These are phyloP conservation scores for Malassezia pachydermatis DNA, from an alignment of 1,284 basidiomycete genomes.

Conservation along the genomic window DNA sequence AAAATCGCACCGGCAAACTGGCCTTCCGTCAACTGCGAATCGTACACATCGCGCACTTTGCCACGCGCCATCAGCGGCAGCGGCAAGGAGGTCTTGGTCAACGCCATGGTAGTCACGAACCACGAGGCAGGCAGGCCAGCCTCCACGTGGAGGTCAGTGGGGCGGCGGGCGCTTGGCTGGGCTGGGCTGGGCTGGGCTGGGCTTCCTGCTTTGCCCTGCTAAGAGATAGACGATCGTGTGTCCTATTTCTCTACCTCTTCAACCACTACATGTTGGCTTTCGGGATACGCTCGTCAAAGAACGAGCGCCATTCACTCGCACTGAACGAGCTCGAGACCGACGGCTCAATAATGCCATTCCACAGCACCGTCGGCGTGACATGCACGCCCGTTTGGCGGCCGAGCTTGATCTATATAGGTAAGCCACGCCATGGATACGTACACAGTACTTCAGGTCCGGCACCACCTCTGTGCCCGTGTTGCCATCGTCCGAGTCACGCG, in stretches of 20 bases:
- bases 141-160: background rate
- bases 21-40: slow-evolving; percentile 28
- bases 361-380: slow-evolving; percentile 68
- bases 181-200: background rate
- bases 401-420: slow-evolving; percentile 58
- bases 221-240: too few relatives aligned
- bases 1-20: slow-evolving; percentile 51
- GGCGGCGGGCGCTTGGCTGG: background rate
- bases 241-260: background rate
- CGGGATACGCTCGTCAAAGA: slow-evolving; percentile 59
- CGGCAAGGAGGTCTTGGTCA: slow-evolving; percentile 35
- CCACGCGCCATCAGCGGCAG: slow-evolving; percentile 43
- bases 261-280: slow-evolving; percentile 2
- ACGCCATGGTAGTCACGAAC: slow-evolving; percentile 11
- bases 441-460: slow-evolving; percentile 71
- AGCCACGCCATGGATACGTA: slow-evolving; percentile 15
- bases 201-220: background rate
- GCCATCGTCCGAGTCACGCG: slow-evolving; percentile 57
- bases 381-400: slow-evolving; percentile 83
- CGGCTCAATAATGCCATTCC: slow-evolving; percentile 61
- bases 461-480: slow-evolving; percentile 69
- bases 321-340: slow-evolving; percentile 75
- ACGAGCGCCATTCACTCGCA: slow-evolving; percentile 72
- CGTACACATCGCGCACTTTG: slow-evolving; percentile 47
- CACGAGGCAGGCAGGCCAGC: too few relatives aligned